Base-by-base conservation (phyloP, 148 eudicot species). In the Heliosperma pusillum region DNA sequence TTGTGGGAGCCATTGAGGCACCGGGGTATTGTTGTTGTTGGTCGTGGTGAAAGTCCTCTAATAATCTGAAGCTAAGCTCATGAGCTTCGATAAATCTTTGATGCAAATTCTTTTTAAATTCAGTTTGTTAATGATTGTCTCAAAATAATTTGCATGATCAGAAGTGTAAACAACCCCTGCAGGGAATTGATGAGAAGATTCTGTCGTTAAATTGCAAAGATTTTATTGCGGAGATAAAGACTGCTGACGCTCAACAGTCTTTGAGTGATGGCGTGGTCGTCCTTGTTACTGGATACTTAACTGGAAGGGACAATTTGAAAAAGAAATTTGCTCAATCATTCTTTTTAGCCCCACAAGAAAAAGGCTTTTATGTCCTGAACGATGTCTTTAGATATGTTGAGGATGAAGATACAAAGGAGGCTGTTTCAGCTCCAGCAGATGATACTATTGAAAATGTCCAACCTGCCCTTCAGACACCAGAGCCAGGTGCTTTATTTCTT, bases 291-390 rank as follows among this genome's bases (percentile, higher is more conserved):
- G 98, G 98, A 65, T 82, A 85, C 80, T 78, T 93, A 77, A 93
- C 89, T 57, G 93, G 90, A 73, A 83, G 58, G 61, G 94, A 87
- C 74, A 80, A 78, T 33, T 73, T 87, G 64, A 85, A 72, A 71
- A 87, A 83, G 80, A 89, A 87, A 74, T 93, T 93, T 79, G 77
- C 85, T 0, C 97, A 93, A 72, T 78, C 92, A 12, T 93, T 93
- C 75, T 93, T 91, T 77, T 87, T 91, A 71, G 98, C 98, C 60
- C 98, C 96, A 36, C 93, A 90, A 81, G 97, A 91, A 70, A 91
- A 82, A 73, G 97, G 98, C 20, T 93, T 81, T 84, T 93, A 86
- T 86, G 98, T 93, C 70, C 79, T 89, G 69, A 93, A 93, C 72
- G 97, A 93, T 85, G 88, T 91, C 22, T 88, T 93, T 73, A 86